A percentile compares a stretch with the other conserved stretches of the same genome.
Conservation (phyloP, 768 basidiomycete genomes). For the Exsudoporus frostii region DNA sequence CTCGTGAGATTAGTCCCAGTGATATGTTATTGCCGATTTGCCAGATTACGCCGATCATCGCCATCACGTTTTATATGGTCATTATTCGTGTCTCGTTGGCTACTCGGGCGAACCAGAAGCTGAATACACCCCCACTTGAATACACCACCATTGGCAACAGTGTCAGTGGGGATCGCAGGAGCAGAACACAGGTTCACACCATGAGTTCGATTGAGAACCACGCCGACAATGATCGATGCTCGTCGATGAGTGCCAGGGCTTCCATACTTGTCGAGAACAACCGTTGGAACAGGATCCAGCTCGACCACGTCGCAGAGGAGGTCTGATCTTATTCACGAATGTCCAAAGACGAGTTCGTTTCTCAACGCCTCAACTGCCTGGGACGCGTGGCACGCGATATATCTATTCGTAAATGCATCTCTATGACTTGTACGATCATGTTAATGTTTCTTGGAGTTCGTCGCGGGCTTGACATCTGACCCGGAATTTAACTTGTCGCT, state of each 20-base stretch:
- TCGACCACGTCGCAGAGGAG: not conserved
- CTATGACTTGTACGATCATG: not conserved
- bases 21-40: not conserved
- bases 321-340: not conserved
- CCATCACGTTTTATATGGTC: slow-evolving; percentile 20
- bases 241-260: not conserved
- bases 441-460: not conserved
- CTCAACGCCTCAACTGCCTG: not conserved
- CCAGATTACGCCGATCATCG: slow-evolving; percentile 11
- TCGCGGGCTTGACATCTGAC: not conserved
- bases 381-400: no score
- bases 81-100: slow-evolving; percentile 11
- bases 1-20: not conserved
- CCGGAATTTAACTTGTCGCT: not conserved
- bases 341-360: not conserved
- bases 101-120: no score
- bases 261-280: not conserved
- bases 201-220: not conserved
- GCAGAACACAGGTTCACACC: not conserved
- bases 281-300: slow-evolving; percentile 10
- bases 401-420: not conserved
- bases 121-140: no score
- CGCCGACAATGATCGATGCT: not conserved
- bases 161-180: not conserved
- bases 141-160: no score